phyloP scores from a whole-genome alignment of 441 rosid genomes.

The Sinapis alba region DNA sequence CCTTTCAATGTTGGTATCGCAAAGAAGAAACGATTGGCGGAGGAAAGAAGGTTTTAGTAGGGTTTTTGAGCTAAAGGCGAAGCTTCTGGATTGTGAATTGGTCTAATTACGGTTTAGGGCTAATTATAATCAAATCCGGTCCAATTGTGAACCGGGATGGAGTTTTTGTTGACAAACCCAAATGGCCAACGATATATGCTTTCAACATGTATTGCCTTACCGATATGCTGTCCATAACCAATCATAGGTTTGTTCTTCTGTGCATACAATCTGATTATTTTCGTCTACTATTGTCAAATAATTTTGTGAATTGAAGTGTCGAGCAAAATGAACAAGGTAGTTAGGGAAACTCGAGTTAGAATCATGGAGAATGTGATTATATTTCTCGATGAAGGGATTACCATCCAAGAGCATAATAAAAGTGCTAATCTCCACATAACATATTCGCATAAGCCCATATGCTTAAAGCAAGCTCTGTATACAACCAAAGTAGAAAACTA shows the following conservation, averaged over 20 bases:
- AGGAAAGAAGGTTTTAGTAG: conserved; percentile 47
- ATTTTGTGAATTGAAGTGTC: no score
- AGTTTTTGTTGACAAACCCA: background rate
- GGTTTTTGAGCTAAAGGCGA: conserved; percentile 53
- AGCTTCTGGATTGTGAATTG: conserved; percentile 63
- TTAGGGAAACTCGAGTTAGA: no score
- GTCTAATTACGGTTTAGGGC: background rate
- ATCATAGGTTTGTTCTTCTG: no score
- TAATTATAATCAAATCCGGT: background rate
- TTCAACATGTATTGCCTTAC: background rate
- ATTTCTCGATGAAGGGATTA: background rate
- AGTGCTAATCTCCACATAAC: conserved; percentile 28
- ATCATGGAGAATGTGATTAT: background rate
- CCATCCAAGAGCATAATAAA: background rate
- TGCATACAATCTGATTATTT: no score
- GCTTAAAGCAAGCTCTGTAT: conserved; percentile 34
- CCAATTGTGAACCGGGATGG: background rate
- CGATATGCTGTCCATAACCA: background rate
- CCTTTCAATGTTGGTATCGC: background rate
- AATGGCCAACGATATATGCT: background rate
- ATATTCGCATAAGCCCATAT: conserved; percentile 34
- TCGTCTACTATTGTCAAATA: background rate
- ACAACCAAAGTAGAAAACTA: conserved; percentile 37
- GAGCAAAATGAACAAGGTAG: no score
- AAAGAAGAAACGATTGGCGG: background rate